These are phyloP conservation scores for Fusarium brevicatenulatum DNA, from an alignment of 2,329 filamentous ascomycete genomes.

Conservation along the genomic window DNA sequence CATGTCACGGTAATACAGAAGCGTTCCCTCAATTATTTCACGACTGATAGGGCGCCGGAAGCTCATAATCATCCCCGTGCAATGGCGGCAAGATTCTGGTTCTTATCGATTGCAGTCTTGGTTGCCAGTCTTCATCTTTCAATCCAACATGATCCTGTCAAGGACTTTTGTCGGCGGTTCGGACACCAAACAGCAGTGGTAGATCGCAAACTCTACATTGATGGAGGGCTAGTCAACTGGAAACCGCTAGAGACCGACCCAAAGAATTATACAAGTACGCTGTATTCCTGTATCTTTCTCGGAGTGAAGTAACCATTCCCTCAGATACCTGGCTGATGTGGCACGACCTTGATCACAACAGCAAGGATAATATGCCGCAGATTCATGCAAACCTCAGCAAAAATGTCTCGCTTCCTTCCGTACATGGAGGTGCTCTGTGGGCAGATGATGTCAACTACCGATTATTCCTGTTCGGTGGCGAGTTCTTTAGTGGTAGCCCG, in stretches of 20 bases:
- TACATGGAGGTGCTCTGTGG: neutral
- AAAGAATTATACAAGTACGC: neutral
- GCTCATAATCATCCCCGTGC: fast-evolving
- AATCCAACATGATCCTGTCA: neutral
- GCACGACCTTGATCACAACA: conserved; percentile 2
- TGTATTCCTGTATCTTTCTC: fast-evolving
- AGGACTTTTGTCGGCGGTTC: neutral
- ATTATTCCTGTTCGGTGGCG: neutral
- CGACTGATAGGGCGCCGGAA: fast-evolving
- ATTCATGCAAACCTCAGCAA: conserved; percentile 3
- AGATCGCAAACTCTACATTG: neutral
- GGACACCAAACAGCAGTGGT: conserved; percentile 1
- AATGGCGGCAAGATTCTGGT: neutral
- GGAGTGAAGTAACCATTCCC: fast-evolving
- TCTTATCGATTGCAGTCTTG: neutral
- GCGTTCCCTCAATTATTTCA: fast-evolving
- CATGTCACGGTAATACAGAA: neutral
- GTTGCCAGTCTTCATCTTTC: neutral
- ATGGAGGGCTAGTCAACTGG: neutral
- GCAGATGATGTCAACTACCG: conserved; percentile 4
- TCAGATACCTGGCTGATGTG: neutral
- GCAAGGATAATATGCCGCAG: conserved; percentile 4
- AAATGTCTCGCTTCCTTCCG: neutral
- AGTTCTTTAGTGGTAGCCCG: neutral
- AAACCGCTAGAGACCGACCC: neutral